Percentiles rank a stretch among this genome's conserved stretches.
Evolutionary conservation across 2,329 filamentous ascomycete genomes (phyloP).

Genomic region (Cladophialophora carrionii): DNA sequence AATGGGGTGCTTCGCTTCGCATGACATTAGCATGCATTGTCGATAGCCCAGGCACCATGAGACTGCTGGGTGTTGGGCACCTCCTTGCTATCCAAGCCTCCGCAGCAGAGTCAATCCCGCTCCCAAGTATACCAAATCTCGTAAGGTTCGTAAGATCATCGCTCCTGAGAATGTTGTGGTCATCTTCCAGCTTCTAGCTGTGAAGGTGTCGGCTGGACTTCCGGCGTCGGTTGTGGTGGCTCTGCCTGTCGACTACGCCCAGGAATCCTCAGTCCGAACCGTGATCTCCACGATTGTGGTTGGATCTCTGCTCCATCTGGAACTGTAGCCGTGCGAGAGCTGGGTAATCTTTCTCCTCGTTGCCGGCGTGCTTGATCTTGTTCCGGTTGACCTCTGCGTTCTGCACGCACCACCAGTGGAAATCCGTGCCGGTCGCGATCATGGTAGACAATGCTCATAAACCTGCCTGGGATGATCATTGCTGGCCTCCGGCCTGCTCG

Average conservation of each 20-base stretch:
- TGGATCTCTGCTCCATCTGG: constrained; percentile 4
- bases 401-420: constrained; percentile 32
- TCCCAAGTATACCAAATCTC: not conserved
- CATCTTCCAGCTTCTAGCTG: constrained; percentile 36
- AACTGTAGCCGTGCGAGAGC: constrained; percentile 6
- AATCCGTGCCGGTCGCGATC: constrained; percentile 39
- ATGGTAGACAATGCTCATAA: constrained; percentile 41
- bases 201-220: constrained; percentile 29
- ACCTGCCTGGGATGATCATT: constrained; percentile 46
- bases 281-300: constrained; percentile 19
- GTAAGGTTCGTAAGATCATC: constrained; percentile 9
- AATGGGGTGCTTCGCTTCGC: not conserved
- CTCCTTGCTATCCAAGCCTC: not conserved
- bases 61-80: not conserved
- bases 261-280: constrained; percentile 24
- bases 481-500: constrained; percentile 44
- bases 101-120: not conserved
- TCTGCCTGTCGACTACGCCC: constrained; percentile 19
- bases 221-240: constrained; percentile 18
- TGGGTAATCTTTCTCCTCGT: constrained; percentile 12
- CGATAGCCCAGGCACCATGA: not conserved
- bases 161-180: constrained; percentile 17
- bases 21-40: not conserved
- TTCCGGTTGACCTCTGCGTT: constrained; percentile 27
- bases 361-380: constrained; percentile 20